phyloP scores from a whole-genome alignment of 108 stramenopile genomes.

The Pseudonitzschia pungens region DNA sequence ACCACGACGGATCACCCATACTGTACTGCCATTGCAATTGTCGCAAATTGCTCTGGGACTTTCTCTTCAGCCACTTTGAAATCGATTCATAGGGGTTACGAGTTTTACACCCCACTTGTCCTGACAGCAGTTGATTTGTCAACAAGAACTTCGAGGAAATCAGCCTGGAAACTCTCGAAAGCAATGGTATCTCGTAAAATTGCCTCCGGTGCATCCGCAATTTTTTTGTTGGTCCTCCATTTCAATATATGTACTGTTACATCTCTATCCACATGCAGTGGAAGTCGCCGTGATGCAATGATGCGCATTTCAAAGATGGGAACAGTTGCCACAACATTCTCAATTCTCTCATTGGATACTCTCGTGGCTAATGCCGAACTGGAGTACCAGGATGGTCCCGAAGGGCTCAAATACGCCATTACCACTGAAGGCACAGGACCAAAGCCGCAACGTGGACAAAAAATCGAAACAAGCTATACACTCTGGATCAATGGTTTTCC shows the following conservation, averaged over 20 bases:
- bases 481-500: constrained; percentile 46
- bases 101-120: too few species aligned
- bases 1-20: too few species aligned
- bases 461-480: constrained; percentile 47
- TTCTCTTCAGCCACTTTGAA: too few species aligned
- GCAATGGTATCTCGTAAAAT: not conserved
- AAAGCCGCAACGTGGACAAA: constrained; percentile 44
- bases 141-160: too few species aligned
- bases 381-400: constrained; percentile 32
- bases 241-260: not conserved
- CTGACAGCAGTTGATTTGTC: too few species aligned
- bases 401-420: constrained; percentile 49
- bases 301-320: not conserved
- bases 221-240: not conserved
- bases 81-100: too few species aligned
- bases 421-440: constrained; percentile 22
- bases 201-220: not conserved
- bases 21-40: too few species aligned
- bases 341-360: constrained; percentile 1
- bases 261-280: not conserved
- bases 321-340: not conserved
- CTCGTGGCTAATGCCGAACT: not conserved
- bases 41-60: too few species aligned
- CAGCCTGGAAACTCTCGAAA: not conserved
- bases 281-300: constrained; percentile 6